A percentile compares a stretch with the other conserved stretches of the same genome.
These are phyloP conservation scores for Paramecium tetraurelia DNA, from an alignment of 73 alveolate species.

Conservation along the genomic window DNA sequence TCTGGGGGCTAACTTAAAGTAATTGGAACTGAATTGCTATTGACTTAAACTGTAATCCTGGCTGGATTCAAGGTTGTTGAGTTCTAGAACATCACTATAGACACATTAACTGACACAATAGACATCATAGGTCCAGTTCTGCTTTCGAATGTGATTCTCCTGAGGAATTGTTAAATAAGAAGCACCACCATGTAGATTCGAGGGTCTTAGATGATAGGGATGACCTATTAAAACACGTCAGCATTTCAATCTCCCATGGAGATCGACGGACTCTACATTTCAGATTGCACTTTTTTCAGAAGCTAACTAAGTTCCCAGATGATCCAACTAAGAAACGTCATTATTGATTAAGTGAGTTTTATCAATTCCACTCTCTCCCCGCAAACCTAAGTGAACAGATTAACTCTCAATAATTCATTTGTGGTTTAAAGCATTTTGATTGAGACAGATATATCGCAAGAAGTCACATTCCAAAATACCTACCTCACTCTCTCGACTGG, in stretches of 20 bases:
- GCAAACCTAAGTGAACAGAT: neutral
- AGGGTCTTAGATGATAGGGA: neutral
- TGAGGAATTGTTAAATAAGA: neutral
- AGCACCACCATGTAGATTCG: neutral
- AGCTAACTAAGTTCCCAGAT: neutral
- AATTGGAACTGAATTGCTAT: neutral
- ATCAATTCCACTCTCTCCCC: neutral
- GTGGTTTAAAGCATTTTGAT: neutral
- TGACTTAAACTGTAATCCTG: neutral
- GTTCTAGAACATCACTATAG: neutral
- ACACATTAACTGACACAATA: neutral
- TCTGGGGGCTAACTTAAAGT: neutral
- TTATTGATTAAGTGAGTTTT: neutral
- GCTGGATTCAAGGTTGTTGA: neutral
- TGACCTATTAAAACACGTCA: neutral
- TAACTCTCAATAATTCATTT: neutral
- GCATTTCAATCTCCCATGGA: neutral
- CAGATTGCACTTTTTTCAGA: neutral
- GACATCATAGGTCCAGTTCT: neutral
- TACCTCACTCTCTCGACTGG: neutral
- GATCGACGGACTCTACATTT: neutral
- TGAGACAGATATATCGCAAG: neutral
- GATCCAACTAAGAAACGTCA: neutral
- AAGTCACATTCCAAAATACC: neutral
- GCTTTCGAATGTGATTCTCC: neutral